Percentiles rank a stretch among this genome's conserved stretches.
Conservation (phyloP, 1,139 yeast species). For the Lodderomyces margitis region DNA sequence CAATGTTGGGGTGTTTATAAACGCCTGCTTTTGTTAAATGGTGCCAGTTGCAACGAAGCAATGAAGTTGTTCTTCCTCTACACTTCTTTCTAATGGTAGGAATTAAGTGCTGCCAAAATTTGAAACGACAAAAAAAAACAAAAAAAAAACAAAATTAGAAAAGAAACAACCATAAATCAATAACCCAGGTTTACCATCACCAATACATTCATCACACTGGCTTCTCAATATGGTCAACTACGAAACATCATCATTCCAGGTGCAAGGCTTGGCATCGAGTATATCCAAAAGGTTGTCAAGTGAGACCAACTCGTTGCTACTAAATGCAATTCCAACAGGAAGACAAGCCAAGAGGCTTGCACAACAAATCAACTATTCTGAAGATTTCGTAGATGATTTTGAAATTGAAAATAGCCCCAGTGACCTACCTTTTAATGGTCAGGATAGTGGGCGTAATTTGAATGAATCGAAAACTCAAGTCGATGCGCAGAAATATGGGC, state of each 20-base stretch:
- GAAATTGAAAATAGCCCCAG: constrained; percentile 60
- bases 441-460: constrained; percentile 6
- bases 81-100: background rate
- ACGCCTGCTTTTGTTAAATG: no score
- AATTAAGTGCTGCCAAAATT: background rate
- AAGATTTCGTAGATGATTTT: constrained; percentile 60
- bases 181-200: background rate
- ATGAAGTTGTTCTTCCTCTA: background rate
- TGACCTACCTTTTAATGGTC: constrained; percentile 1
- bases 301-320: constrained; percentile 57
- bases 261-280: constrained; percentile 77
- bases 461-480: constrained; percentile 24
- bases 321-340: constrained; percentile 67
- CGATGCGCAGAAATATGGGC: constrained; percentile 32
- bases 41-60: no score
- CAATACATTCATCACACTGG: background rate
- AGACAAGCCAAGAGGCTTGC: constrained; percentile 77
- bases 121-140: background rate
- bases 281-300: constrained; percentile 33
- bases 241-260: constrained; percentile 36
- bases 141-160: constrained; percentile 5
- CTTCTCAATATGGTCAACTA: constrained; percentile 16
- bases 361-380: constrained; percentile 80
- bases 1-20: no score
- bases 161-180: background rate